A percentile compares a stretch with the other conserved stretches of the same genome.
These are phyloP conservation scores for Botrytis fabae DNA, from an alignment of 2,329 filamentous ascomycete species.

Conservation along the genomic window DNA sequence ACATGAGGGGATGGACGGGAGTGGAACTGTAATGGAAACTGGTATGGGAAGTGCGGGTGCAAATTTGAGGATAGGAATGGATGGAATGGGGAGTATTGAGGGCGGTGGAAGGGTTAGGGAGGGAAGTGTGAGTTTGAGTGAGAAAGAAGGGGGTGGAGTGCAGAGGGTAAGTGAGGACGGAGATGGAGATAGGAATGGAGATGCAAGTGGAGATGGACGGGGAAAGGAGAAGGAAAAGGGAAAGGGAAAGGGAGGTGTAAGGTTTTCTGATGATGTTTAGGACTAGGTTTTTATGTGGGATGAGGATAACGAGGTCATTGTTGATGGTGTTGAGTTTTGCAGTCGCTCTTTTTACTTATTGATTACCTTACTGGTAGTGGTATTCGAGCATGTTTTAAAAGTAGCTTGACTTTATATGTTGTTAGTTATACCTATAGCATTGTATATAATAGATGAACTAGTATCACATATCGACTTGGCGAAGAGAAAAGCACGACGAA, in stretches of 20 bases:
- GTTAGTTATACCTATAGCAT: background rate
- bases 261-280: constrained; percentile 16
- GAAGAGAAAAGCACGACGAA: background rate
- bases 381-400: background rate
- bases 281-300: too few relatives aligned
- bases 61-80: background rate
- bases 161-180: background rate
- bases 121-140: background rate
- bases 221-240: background rate
- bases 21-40: too few relatives aligned
- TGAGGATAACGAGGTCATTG: background rate
- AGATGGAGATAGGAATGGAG: background rate
- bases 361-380: background rate
- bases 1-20: background rate
- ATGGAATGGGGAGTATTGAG: background rate
- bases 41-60: background rate
- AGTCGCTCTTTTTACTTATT: background rate
- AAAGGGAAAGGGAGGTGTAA: constrained; percentile 5
- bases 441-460: too few relatives aligned
- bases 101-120: background rate
- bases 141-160: too few relatives aligned
- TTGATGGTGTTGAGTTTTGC: background rate
- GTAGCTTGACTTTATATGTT: background rate
- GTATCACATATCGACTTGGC: too few relatives aligned
- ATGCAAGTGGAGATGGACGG: background rate